Conservation (phyloP, 2,329 filamentous ascomycete genomes). For the Cryphonectria parasitica region DNA sequence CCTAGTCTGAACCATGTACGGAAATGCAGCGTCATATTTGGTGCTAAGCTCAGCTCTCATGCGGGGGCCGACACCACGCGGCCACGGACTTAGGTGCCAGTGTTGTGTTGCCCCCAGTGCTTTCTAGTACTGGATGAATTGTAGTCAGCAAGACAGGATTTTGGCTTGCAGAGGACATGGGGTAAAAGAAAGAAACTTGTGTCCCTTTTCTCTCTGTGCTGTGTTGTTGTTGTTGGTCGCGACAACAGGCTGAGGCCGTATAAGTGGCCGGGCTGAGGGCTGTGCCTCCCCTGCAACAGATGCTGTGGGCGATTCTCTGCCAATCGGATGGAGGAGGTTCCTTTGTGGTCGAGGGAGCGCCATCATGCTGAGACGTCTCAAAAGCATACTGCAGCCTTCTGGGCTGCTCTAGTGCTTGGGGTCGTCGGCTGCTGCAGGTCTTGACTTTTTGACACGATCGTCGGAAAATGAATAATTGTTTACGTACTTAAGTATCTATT, state of each 20-base stretch:
- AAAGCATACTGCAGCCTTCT: constrained; percentile 13
- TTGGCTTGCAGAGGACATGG: constrained; percentile 19
- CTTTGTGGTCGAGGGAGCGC: neutral
- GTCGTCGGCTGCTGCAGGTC: neutral
- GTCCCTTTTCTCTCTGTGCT: neutral
- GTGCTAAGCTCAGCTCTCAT: constrained; percentile 13
- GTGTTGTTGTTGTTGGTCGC: constrained; percentile 20
- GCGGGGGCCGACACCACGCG: constrained; percentile 7
- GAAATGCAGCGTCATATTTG: constrained; percentile 1
- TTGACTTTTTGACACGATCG: neutral
- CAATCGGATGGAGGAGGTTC: neutral
- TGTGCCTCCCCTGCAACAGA: neutral
- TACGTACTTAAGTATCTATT: neutral
- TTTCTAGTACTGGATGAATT: neutral
- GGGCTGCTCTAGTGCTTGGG: neutral
- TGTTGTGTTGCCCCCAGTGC: neutral
- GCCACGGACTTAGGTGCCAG: neutral
- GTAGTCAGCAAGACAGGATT: neutral
- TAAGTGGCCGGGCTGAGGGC: constrained; percentile 18
- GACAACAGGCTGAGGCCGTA: constrained; percentile 6
- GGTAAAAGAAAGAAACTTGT: neutral
- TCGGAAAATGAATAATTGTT: neutral
- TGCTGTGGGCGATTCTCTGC: neutral
- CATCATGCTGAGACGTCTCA: constrained; percentile 22
- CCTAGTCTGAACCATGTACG: neutral